Conservation (phyloP, 352 stramenopile species). For the Elongisporangium anandrum region DNA sequence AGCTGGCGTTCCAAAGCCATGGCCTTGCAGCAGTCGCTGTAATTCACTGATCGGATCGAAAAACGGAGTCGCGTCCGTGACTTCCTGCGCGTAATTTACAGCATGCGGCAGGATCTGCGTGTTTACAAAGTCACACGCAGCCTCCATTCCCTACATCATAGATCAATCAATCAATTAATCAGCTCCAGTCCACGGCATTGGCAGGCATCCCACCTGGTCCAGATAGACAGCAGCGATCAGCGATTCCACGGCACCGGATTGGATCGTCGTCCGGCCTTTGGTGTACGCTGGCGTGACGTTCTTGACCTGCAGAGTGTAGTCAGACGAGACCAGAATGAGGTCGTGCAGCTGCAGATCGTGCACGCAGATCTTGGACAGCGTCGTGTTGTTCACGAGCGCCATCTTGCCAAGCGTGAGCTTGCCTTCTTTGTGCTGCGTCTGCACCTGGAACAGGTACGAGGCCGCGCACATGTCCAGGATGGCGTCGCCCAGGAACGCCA, state of each 20-base stretch:
- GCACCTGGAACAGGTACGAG: constrained; percentile 52
- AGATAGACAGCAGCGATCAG: constrained; percentile 5
- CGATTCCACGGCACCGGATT: constrained; percentile 21
- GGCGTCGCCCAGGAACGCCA: constrained; percentile 61
- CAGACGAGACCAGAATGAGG: constrained; percentile 30
- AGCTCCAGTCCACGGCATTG: too few relatives aligned
- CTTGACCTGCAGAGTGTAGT: constrained; percentile 15
- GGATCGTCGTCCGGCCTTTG: constrained; percentile 43
- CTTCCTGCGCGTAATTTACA: constrained; percentile 38
- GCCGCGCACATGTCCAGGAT: constrained; percentile 38
- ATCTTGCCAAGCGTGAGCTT: constrained; percentile 45
- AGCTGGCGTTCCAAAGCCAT: constrained; percentile 52
- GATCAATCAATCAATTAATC: not conserved
- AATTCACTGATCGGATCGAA: constrained; percentile 62
- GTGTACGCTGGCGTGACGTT: constrained; percentile 11
- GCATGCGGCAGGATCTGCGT: constrained; percentile 52
- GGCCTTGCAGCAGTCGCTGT: constrained; percentile 61
- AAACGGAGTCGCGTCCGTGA: constrained; percentile 19
- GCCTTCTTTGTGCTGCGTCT: constrained; percentile 46
- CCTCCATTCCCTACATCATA: constrained; percentile 36
- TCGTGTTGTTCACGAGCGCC: constrained; percentile 54
- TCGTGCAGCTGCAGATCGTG: constrained; percentile 35
- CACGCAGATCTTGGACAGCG: constrained; percentile 46
- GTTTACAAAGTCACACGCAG: constrained; percentile 63
- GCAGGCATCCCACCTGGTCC: not conserved